Base-by-base conservation (phyloP, 106 monocot genomes). In the Acorus gramineus region DNA sequence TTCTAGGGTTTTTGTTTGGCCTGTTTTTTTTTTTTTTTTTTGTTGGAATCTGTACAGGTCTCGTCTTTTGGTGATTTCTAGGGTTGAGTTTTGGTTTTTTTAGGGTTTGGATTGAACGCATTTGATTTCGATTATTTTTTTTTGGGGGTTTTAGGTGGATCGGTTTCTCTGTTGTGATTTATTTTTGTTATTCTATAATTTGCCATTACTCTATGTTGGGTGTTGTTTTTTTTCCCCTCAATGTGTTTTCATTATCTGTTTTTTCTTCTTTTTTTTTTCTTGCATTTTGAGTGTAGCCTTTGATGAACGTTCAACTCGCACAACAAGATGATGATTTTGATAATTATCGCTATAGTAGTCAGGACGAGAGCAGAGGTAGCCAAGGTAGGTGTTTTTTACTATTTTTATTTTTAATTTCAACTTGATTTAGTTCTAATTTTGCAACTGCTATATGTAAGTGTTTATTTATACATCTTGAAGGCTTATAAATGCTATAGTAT, bases 241-340 rank as follows among this genome's bases (percentile, higher is more conserved):
- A 46, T 59, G 14, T 62, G 56, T 76, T 56, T 28, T 28, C 28
- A 28, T 28, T 28, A 28, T 28, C 28, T 28, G 28, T 28, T 28
- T 28, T 28, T 28, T 28, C 1, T 28, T 28, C 1, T 28, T 28
- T 28, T 28, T 28, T 28, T 28, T 28, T 28, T 28, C 28, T 28
- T 28, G 28, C 28, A 28, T 28, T 28, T 28, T 67, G 47, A 10
- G 3, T 82, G 80, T 64, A 96, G 96, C 63, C 96, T 56, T 79
- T 96, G 85, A 77, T 85, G 85, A 91, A 74, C 75, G 87, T 77
- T 76, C 85, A 72, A 70, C 80, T 91, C 11, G 87, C 96, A 4
- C 73, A 62, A 58, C 82, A 71, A 3, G 82, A 71, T 42, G 84
- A 81, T 49, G 84, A 76, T 71, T 73, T 77, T 61, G 80, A 82